These are phyloP conservation scores for Truncatella angustata DNA, from an alignment of 2,329 filamentous ascomycete species.

Conservation along the genomic window DNA sequence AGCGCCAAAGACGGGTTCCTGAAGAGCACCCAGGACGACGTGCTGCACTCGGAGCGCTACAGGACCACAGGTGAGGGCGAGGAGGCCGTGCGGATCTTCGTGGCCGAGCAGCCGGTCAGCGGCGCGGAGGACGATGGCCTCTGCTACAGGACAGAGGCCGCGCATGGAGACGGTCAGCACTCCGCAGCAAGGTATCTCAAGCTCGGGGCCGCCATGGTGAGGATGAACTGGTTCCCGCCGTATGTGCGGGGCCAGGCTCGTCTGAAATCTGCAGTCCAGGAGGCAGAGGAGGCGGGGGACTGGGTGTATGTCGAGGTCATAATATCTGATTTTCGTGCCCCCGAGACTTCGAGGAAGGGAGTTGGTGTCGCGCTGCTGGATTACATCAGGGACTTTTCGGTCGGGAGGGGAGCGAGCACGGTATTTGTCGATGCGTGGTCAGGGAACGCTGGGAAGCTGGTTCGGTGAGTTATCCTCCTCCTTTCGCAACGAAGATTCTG, in stretches of 20 bases:
- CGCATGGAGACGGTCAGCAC: background rate
- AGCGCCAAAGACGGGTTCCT: constrained; percentile 20
- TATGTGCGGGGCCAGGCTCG: constrained; percentile 12
- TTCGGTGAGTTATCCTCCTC: background rate
- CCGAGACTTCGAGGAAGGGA: constrained; percentile 4
- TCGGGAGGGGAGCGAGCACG: constrained; percentile 15
- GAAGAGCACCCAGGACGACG: constrained; percentile 17
- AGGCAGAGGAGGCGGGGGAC: background rate
- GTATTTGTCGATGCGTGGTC: background rate
- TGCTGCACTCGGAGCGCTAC: constrained; percentile 23
- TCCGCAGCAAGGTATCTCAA: constrained; percentile 4
- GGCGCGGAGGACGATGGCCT: background rate
- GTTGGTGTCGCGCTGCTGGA: constrained; percentile 11
- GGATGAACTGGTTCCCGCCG: constrained; percentile 12
- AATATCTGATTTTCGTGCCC: constrained; percentile 15
- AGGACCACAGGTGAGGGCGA: constrained; percentile 14
- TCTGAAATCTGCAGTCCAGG: constrained; percentile 6
- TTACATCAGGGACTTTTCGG: constrained; percentile 15
- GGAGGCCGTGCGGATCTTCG: constrained; percentile 22
- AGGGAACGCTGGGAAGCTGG: background rate
- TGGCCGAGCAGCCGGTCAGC: constrained; percentile 22
- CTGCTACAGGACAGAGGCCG: background rate
- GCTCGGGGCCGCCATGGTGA: constrained; percentile 8
- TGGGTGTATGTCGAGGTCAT: constrained; percentile 17
- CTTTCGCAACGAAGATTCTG: background rate